Conservation (phyloP, 768 basidiomycete genomes). For the Leccinellum albellum region DNA sequence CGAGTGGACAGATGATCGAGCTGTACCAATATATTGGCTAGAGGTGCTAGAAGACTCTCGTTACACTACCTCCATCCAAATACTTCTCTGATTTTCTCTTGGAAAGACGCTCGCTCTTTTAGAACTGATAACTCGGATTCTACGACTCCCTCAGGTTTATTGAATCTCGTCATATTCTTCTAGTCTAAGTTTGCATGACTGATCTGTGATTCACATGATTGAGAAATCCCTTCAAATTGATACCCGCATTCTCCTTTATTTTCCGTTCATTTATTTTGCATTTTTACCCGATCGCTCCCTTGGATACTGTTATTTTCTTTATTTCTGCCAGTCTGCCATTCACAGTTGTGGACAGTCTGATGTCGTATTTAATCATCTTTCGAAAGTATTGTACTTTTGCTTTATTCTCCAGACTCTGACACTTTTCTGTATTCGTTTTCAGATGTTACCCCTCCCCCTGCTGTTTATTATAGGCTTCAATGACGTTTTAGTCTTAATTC, state of each 20-base stretch:
- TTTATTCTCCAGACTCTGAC: background rate
- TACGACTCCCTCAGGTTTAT: background rate
- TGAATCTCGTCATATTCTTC: background rate
- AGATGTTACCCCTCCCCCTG: background rate
- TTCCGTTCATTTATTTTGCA: background rate
- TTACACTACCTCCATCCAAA: background rate
- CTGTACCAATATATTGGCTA: background rate
- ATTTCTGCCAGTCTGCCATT: background rate
- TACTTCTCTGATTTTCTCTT: background rate
- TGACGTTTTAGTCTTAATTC: background rate
- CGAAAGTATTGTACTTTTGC: background rate
- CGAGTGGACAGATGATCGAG: background rate
- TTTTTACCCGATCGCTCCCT: background rate
- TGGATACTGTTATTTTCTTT: background rate
- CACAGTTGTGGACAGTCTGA: background rate
- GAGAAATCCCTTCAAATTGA: constrained; percentile 6
- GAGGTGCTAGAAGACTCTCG: background rate
- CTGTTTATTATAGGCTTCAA: background rate
- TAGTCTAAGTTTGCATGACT: background rate
- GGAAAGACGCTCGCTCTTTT: background rate
- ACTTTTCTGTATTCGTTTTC: background rate
- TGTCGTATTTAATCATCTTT: background rate
- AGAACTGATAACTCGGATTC: background rate
- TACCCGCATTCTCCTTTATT: constrained; percentile 6
- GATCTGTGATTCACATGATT: constrained; percentile 2